Conservation (phyloP, 441 rosid species). For the Metrosideros polymorpha region DNA sequence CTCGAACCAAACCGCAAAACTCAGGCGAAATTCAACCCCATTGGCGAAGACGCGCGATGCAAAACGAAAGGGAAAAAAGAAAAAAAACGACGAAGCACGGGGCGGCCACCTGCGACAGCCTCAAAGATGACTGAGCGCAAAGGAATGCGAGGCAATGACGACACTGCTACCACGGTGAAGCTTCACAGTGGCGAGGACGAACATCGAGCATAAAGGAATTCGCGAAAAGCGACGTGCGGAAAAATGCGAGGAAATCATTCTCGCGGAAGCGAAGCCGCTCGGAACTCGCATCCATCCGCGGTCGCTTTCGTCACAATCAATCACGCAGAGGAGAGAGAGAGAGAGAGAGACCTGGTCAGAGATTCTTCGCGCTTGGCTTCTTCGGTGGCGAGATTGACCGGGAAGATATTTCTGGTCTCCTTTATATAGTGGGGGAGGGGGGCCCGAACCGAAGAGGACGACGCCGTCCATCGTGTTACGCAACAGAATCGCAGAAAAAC, state of each 20-base stretch:
- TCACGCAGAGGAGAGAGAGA: background rate
- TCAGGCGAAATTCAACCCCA: background rate
- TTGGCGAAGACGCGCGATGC: no score
- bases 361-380: background rate
- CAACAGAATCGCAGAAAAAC: no score
- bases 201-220: background rate
- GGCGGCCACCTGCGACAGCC: background rate
- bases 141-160: background rate
- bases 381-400: background rate
- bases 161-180: no score
- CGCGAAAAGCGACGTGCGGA: background rate
- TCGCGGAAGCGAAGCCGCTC: background rate
- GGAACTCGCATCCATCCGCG: background rate
- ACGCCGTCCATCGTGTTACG: background rate
- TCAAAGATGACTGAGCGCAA: background rate
- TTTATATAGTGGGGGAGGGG: fast-evolving
- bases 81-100: background rate
- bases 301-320: background rate
- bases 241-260: background rate
- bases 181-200: background rate
- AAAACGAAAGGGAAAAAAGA: no score
- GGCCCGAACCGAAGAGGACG: background rate
- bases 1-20: background rate
- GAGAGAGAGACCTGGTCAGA: background rate
- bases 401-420: background rate